These are phyloP conservation scores for Paramecium pentaurelia DNA, from an alignment of 73 alveolate genomes.

Conservation along the genomic window DNA sequence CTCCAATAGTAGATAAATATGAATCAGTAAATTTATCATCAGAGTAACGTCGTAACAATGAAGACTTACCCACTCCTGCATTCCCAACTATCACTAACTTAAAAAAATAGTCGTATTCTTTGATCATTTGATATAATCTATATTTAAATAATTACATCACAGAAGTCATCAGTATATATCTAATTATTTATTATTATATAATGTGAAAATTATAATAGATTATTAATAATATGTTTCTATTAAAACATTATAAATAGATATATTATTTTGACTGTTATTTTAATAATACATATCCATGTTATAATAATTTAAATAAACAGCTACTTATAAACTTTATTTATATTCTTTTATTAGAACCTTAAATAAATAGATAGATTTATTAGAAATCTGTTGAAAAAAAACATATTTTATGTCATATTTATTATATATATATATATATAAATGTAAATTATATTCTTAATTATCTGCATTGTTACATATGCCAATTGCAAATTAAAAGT, in stretches of 20 bases:
- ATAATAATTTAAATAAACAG: too few relatives aligned
- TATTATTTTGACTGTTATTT: too few relatives aligned
- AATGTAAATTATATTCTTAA: background rate
- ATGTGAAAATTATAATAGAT: too few relatives aligned
- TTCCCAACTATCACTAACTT: constrained; percentile 69
- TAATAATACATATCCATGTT: too few relatives aligned
- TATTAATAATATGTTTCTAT: too few relatives aligned
- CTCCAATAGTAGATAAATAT: constrained; percentile 75
- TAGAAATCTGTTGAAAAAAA: background rate
- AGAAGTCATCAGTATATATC: background rate
- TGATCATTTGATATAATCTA: constrained; percentile 37
- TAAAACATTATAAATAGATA: too few relatives aligned
- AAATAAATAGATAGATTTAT: background rate
- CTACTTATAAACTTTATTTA: background rate
- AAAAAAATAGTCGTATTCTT: constrained; percentile 66
- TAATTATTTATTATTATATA: too few relatives aligned
- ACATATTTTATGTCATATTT: background rate
- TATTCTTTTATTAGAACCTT: background rate
- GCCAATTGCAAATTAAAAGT: background rate
- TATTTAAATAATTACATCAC: background rate
- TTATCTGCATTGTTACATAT: background rate
- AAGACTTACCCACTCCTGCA: constrained; percentile 78
- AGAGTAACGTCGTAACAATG: constrained; percentile 66
- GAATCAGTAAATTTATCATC: constrained; percentile 70
- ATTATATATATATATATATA: background rate